Evolutionary conservation across 352 stramenopile species (phyloP), one percentile per base, ranked within the genome.

Genomic region (Phytophthora colocasiae): DNA sequence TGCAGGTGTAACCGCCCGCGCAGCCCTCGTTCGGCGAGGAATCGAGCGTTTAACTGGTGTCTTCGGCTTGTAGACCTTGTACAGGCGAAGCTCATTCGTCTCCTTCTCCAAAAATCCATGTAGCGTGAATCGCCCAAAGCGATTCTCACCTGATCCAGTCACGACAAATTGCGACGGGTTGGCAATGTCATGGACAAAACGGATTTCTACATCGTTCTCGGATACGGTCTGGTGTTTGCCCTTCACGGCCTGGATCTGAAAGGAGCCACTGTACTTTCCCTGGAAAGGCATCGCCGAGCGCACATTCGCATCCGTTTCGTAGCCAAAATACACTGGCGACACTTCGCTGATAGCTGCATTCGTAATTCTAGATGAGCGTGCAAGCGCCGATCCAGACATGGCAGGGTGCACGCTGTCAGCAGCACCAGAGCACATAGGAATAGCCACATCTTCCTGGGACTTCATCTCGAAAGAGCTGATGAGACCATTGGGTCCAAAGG

Each of bases 51-150:
- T 95, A 27, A 86, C 80, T 17, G 82, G 87, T 24, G 91, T 80
- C 48, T 93, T 93, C 4, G 86, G 88, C 48, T 93, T 93, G 73
- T 96, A 96, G 2, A 94, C 73, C 71, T 96, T 96, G 74, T 94
- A 96, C 17, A 96, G 39, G 9, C 85, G 80, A 52, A 96, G 49
- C 51, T 95, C 86, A 50, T 85, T 92, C 43, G 85, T 88, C 34
- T 71, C 66, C 63, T 96, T 94, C 45, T 92, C 73, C 40, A 96
- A 56, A 19, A 88, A 77, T 0, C 88, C 88, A 50, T 92, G 78
- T 14, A 96, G 69, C 19, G 74, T 80, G 26, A 96, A 96, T 6
- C 76, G 6, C 4, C 88, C 88, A 59, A 96, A 96, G 0, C 83
- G 81, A 63, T 96, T 96, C 56, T 95, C 86, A 17, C 88, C 88